A percentile compares a stretch with the other conserved stretches of the same genome.
These are phyloP conservation scores for Psilocybe azurescens DNA, from an alignment of 768 basidiomycete species.

Conservation along the genomic window DNA sequence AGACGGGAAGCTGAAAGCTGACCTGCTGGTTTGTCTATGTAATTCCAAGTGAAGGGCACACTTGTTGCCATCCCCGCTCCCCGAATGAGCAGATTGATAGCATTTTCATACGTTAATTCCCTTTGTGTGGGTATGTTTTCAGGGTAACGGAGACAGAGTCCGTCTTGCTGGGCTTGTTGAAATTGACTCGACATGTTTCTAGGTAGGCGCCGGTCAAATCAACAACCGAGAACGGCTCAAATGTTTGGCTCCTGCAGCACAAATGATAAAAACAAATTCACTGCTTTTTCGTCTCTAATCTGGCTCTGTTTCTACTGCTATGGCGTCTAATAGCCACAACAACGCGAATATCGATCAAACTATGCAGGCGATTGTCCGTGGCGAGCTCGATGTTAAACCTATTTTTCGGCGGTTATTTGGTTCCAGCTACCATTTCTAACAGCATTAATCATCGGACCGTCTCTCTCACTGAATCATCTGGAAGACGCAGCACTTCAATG, in stretches of 20 bases:
- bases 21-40: constrained; percentile 82
- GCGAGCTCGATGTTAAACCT: too few relatives aligned
- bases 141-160: constrained; percentile 73
- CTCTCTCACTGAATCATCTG: neutral
- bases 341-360: too few relatives aligned
- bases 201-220: too few relatives aligned
- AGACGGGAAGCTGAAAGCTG: constrained; percentile 33
- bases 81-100: constrained; percentile 63
- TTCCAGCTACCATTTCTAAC: constrained; percentile 17
- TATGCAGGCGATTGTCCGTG: too few relatives aligned
- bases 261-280: too few relatives aligned
- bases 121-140: constrained; percentile 64
- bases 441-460: constrained; percentile 5
- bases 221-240: neutral
- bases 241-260: constrained; percentile 13
- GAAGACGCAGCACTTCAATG: neutral
- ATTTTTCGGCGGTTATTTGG: constrained; percentile 19
- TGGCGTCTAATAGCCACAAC: too few relatives aligned
- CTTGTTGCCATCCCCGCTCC: constrained; percentile 60
- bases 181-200: constrained; percentile 14
- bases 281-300: too few relatives aligned
- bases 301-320: too few relatives aligned
- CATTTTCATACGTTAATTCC: constrained; percentile 59
- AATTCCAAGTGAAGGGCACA: constrained; percentile 73
- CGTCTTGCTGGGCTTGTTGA: constrained; percentile 58